Evolutionary conservation across 2,329 filamentous ascomycete genomes (phyloP).

Genomic region (Lachnellula hyalina): DNA sequence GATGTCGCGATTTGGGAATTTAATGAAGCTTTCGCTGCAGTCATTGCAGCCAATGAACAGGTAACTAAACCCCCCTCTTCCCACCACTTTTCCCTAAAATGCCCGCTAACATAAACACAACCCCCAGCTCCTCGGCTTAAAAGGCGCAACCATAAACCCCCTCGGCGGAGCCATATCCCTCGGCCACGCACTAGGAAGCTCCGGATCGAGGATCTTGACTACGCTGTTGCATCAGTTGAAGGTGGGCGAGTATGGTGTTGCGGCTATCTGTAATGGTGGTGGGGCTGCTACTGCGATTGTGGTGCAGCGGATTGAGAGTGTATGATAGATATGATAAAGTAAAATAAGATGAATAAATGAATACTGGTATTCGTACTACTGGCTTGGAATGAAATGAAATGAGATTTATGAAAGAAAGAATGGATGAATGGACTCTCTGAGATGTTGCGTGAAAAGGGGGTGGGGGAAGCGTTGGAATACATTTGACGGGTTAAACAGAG

Average conservation of each 20-base stretch:
- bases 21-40: constrained; percentile 95
- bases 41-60: constrained; percentile 92
- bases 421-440: too few species aligned
- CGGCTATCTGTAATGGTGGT: constrained; percentile 94
- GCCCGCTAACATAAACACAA: constrained; percentile 4
- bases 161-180: constrained; percentile 88
- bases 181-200: constrained; percentile 89
- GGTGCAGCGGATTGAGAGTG: constrained; percentile 68
- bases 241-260: constrained; percentile 86
- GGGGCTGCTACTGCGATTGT: constrained; percentile 89
- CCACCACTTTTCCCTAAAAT: neutral
- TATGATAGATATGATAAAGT: constrained; percentile 3
- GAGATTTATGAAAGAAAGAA: too few species aligned
- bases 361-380: neutral
- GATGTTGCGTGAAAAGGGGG: too few species aligned
- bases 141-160: constrained; percentile 76
- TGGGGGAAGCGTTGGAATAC: too few species aligned
- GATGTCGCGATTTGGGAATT: constrained; percentile 97
- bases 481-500: too few species aligned
- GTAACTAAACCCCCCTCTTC: constrained; percentile 35
- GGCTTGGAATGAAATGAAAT: too few species aligned
- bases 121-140: constrained; percentile 54
- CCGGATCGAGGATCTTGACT: constrained; percentile 83
- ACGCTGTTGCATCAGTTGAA: constrained; percentile 88
- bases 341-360: neutral